Conservation (phyloP, 192 early-diverging fungal genomes). For the Gryganskiella cystojenkinii region DNA sequence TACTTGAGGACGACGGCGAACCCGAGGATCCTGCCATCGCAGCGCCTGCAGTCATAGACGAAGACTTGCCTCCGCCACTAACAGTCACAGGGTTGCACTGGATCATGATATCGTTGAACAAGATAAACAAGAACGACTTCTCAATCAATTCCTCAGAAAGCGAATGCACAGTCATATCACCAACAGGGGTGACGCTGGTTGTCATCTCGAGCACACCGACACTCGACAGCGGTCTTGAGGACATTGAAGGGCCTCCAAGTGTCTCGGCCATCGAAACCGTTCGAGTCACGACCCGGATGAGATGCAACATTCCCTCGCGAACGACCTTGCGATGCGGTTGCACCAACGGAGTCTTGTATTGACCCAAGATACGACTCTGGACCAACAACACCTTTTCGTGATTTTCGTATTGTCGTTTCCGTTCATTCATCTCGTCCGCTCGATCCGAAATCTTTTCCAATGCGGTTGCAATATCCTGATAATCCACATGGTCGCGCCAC, state of each 20-base stretch:
- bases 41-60: neutral
- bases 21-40: neutral
- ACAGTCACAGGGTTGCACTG: conserved; percentile 46
- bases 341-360: conserved; percentile 53
- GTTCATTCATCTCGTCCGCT: conserved; percentile 88
- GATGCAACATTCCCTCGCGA: conserved; percentile 60
- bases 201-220: neutral
- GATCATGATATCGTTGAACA: conserved; percentile 74
- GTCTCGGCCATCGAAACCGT: conserved; percentile 47
- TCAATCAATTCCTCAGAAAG: conserved; percentile 57
- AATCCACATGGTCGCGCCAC: conserved; percentile 76
- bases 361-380: conserved; percentile 55
- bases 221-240: neutral
- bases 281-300: conserved; percentile 52
- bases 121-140: conserved; percentile 59
- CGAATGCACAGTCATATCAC: conserved; percentile 35
- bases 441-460: conserved; percentile 68
- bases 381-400: conserved; percentile 59
- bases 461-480: conserved; percentile 67
- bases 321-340: conserved; percentile 65
- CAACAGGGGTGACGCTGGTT: neutral
- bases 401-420: conserved; percentile 79
- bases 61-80: neutral
- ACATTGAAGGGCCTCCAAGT: conserved; percentile 1
- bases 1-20: too few species aligned